Conservation (phyloP, 1,284 basidiomycete species). For the Apiotrichum sp. region DNA sequence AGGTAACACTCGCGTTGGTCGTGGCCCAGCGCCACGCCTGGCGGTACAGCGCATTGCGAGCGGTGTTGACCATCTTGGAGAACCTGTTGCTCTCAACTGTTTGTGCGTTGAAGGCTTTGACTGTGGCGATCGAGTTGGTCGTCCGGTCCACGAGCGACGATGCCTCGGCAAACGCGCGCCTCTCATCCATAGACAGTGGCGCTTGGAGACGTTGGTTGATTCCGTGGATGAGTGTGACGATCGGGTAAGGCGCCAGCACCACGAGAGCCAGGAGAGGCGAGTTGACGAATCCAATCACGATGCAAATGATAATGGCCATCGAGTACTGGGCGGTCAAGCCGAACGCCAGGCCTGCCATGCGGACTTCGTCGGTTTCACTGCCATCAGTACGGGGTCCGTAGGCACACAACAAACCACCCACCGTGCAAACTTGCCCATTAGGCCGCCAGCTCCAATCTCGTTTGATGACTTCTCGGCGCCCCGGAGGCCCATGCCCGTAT, state of each 20-base stretch:
- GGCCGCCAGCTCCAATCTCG: conserved; percentile 74
- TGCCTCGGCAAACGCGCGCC: conserved; percentile 61
- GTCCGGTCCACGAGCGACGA: conserved; percentile 75
- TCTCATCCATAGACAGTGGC: conserved; percentile 64
- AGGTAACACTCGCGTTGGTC: conserved; percentile 64
- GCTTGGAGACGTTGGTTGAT: conserved; percentile 61
- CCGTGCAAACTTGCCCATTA: conserved; percentile 92
- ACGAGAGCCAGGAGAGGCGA: conserved; percentile 83
- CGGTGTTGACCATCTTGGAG: conserved; percentile 50
- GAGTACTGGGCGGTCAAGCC: conserved; percentile 75
- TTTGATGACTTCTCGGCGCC: conserved; percentile 51
- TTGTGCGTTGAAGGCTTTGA: conserved; percentile 92
- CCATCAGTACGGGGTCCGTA: background rate
- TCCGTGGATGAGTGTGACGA: conserved; percentile 67
- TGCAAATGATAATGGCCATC: conserved; percentile 69
- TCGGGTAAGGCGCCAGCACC: conserved; percentile 82
- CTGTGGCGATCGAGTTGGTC: conserved; percentile 72
- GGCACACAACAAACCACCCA: conserved; percentile 45
- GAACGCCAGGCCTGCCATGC: conserved; percentile 69
- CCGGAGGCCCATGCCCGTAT: conserved; percentile 67
- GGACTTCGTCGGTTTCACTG: conserved; percentile 92
- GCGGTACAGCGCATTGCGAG: conserved; percentile 48
- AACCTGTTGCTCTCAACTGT: conserved; percentile 57
- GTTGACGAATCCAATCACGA: conserved; percentile 72
- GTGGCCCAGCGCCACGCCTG: conserved; percentile 71